Percentiles rank a stretch among this genome's conserved stretches.
These are phyloP conservation scores for Eryngium alpinum DNA, from an alignment of 140 eudicot genomes.

Conservation along the genomic window DNA sequence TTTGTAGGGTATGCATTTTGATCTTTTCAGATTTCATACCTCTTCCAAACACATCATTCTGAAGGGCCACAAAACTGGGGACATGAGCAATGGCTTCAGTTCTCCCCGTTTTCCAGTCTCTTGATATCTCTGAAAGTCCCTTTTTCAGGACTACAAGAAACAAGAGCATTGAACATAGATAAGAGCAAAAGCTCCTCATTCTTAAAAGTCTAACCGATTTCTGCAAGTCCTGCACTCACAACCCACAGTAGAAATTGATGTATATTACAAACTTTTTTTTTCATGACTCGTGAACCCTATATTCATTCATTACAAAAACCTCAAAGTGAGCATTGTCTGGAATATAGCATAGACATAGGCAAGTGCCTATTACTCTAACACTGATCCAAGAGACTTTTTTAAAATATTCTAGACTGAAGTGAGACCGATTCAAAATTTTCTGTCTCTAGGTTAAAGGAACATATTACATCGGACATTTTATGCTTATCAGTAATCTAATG, in stretches of 20 bases:
- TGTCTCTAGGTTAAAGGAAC: conserved; percentile 30
- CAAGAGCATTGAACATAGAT: conserved; percentile 17
- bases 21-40: conserved; percentile 13
- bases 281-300: conserved; percentile 42
- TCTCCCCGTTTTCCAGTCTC: conserved; percentile 6
- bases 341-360: too few species aligned
- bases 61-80: conserved; percentile 31
- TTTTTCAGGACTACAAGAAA: conserved; percentile 26
- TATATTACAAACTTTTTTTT: conserved; percentile 20
- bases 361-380: background rate
- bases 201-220: conserved; percentile 12
- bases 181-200: conserved; percentile 28
- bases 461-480: conserved; percentile 15
- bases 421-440: conserved; percentile 23
- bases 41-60: conserved; percentile 15
- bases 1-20: background rate
- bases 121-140: conserved; percentile 22
- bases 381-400: conserved; percentile 27
- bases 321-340: conserved; percentile 23
- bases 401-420: conserved; percentile 10
- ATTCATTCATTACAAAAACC: conserved; percentile 38
- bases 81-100: conserved; percentile 20
- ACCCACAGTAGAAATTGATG: conserved; percentile 25
- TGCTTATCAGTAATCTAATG: conserved; percentile 26
- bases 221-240: conserved; percentile 12